A percentile compares a stretch with the other conserved stretches of the same genome.
These are phyloP conservation scores for Erodium chrysanthum DNA, from an alignment of 441 rosid genomes.

Conservation along the genomic window DNA sequence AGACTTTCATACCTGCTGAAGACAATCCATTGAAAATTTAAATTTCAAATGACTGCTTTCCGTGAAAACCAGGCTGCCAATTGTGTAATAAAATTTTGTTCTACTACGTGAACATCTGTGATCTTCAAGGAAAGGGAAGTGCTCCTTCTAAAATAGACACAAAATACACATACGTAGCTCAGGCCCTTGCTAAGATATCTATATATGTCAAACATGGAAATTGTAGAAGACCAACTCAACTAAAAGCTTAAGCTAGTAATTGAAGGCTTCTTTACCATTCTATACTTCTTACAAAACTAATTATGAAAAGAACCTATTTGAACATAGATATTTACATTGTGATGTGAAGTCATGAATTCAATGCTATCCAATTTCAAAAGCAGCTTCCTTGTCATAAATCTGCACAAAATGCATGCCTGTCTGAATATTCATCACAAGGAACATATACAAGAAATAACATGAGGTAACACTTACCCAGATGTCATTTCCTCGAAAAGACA, in stretches of 20 bases:
- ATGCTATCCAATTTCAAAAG: constrained; percentile 85
- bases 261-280: neutral
- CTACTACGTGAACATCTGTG: constrained; percentile 91
- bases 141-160: constrained; percentile 63
- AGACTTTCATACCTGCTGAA: constrained; percentile 45
- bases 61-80: constrained; percentile 94
- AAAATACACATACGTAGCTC: neutral
- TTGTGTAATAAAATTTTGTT: constrained; percentile 85
- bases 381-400: constrained; percentile 96
- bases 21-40: constrained; percentile 93
- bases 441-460: neutral
- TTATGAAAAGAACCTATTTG: neutral
- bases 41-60: constrained; percentile 93
- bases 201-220: neutral
- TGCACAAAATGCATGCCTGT: constrained; percentile 24
- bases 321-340: constrained; percentile 48
- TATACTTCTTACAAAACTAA: neutral
- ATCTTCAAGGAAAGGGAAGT: constrained; percentile 85
- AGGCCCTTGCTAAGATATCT: neutral
- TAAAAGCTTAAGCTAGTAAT: neutral
- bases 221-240: neutral
- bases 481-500: constrained; percentile 91
- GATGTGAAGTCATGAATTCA: constrained; percentile 84
- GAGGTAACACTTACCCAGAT: constrained; percentile 65
- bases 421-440: neutral